Percentiles rank a stretch among this genome's conserved stretches.
Evolutionary conservation across 139 green algal genomes (phyloP).

Genomic region (Chlamydomonas sp.): DNA sequence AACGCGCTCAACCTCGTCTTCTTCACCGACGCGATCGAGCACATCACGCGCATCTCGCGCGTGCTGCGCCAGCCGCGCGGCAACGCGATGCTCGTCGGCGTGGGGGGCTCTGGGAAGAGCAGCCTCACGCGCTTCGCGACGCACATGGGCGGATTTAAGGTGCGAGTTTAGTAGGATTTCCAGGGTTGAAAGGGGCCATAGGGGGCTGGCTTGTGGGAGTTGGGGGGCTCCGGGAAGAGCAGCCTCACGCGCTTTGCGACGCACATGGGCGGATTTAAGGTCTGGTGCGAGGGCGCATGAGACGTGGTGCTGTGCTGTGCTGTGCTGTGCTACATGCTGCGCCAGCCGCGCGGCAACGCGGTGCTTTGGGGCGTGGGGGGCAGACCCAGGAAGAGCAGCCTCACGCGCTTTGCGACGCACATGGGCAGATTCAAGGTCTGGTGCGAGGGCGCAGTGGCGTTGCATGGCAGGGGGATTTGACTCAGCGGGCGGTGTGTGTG

Average conservation of each 20-base stretch:
- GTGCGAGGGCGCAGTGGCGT: too few species aligned
- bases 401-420: constrained; percentile 71
- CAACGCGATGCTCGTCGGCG: constrained; percentile 81
- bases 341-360: constrained; percentile 73
- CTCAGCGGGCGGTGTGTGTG: too few species aligned
- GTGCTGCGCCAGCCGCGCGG: constrained; percentile 74
- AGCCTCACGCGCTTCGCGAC: constrained; percentile 70
- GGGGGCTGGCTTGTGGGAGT: too few species aligned
- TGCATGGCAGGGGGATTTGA: too few species aligned
- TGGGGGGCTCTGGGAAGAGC: constrained; percentile 74
- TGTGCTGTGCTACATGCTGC: too few species aligned
- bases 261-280: constrained; percentile 62
- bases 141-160: constrained; percentile 63
- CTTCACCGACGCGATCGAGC: constrained; percentile 75
- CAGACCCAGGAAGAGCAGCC: constrained; percentile 66
- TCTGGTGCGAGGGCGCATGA: too few species aligned
- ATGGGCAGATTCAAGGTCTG: constrained; percentile 63
- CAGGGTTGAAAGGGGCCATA: too few species aligned
- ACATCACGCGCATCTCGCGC: constrained; percentile 61
- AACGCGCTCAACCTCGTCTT: constrained; percentile 71
- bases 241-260: constrained; percentile 70
- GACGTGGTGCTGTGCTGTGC: too few species aligned
- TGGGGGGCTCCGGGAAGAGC: constrained; percentile 74
- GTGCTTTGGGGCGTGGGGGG: constrained; percentile 82
- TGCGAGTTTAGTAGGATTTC: too few species aligned